Base-by-base conservation (phyloP, 2,329 filamentous ascomycete genomes). In the Fusarium vanettenii region DNA sequence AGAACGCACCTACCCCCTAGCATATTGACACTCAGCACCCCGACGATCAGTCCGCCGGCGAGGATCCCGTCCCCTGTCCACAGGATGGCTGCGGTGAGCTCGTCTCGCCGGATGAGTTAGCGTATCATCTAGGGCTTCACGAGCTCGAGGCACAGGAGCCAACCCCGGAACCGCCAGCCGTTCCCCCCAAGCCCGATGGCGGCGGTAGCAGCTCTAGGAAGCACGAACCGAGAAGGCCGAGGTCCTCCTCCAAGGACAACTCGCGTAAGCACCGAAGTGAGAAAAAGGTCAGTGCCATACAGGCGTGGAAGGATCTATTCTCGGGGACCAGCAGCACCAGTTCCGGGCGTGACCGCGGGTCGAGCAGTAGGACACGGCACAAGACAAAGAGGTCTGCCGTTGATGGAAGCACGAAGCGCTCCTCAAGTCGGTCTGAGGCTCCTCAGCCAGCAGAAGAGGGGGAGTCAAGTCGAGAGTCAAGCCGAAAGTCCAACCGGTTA, bases 21-120 rank as follows among this genome's bases (percentile, higher is more conserved):
- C 80, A 81, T 60, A 76, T 81, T 52, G 79, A 80, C 64, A 74
- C 70, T 39, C 74, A 72, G 27, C 79, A 81, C 59, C 74, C 78
- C 43, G 77, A 79, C 25, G 69, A 67, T 43, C 64, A 71, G 7
- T 63, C 73, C 13, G 45, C 60, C 29, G 31, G 55, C n/a, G 62
- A 72, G 9, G 70, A 73, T 4, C 31, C 70, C 1, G 62, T 76
- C 5, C 25, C 65, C 31, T 79, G 78, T 55, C 76, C 76, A 2
- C 69, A 76, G 29, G 86, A 89, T 18, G 87, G 86, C 25, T 94
- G 92, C 78, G 89, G 88, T 35, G 91, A 93, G 79, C 79, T 85
- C n/a, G 52, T 79, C 37, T 33, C 63, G n/a, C 60, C 60, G 8
- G 76, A 77, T n/a, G 78, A 79, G 31, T 50, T 79, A 52, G 69